phyloP scores from a whole-genome alignment of 2,329 filamentous ascomycete genomes.

The Aspergillus texensis region DNA sequence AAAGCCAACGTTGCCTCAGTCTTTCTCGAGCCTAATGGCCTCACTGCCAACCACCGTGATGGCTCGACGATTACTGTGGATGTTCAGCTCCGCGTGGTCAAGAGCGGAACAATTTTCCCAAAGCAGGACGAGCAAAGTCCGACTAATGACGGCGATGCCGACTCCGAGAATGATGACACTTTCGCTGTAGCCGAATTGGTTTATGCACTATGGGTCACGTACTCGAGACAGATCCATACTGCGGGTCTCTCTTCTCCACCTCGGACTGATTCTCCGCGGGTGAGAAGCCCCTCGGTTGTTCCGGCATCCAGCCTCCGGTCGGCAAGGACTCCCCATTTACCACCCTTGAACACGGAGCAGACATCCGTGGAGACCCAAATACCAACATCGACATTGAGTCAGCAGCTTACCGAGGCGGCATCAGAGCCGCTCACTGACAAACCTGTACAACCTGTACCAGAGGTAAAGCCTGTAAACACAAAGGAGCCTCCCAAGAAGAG shows the following conservation, averaged over 20 bases:
- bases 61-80: constrained; percentile 92
- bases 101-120: constrained; percentile 72
- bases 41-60: constrained; percentile 85
- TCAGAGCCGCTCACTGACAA: constrained; percentile 48
- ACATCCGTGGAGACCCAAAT: constrained; percentile 38
- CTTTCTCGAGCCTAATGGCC: constrained; percentile 81
- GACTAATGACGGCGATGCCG: constrained; percentile 63
- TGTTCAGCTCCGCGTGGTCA: constrained; percentile 93
- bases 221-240: constrained; percentile 88
- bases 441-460: constrained; percentile 40
- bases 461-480: constrained; percentile 26
- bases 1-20: constrained; percentile 75
- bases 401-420: constrained; percentile 55
- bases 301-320: constrained; percentile 74
- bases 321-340: constrained; percentile 33
- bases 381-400: constrained; percentile 52
- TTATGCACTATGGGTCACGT: constrained; percentile 96
- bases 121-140: constrained; percentile 65
- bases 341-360: constrained; percentile 26
- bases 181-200: constrained; percentile 74
- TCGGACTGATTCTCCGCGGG: constrained; percentile 57
- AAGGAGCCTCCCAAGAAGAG: constrained; percentile 64
- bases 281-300: constrained; percentile 72
- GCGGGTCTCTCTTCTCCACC: constrained; percentile 57
- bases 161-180: constrained; percentile 43